These are phyloP conservation scores for Phaeosphaeriaceae sp. DNA, from an alignment of 2,329 filamentous ascomycete species.

Conservation along the genomic window DNA sequence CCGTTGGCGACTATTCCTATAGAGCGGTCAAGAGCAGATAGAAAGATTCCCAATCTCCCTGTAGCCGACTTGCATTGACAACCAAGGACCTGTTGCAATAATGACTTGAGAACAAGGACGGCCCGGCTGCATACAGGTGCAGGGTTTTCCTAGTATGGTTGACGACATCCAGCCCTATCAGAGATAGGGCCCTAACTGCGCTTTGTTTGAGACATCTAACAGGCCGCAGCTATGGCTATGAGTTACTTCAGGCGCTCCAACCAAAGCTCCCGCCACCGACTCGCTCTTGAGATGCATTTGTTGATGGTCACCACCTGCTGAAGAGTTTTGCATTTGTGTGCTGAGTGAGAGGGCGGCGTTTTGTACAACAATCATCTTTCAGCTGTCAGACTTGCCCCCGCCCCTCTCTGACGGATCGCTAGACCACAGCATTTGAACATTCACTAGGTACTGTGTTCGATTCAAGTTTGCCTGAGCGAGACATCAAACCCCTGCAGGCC, in stretches of 20 bases:
- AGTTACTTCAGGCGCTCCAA: slow-evolving; percentile 28
- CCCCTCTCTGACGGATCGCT: slow-evolving; percentile 16
- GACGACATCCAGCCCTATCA: slow-evolving; percentile 28
- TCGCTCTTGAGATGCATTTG: neutral
- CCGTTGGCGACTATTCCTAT: slow-evolving; percentile 8
- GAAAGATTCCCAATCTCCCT: neutral
- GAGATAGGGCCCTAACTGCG: slow-evolving; percentile 21
- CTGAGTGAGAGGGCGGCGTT: slow-evolving; percentile 25
- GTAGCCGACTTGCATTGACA: slow-evolving; percentile 3
- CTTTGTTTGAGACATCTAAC: slow-evolving; percentile 32
- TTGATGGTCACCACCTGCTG: slow-evolving; percentile 11
- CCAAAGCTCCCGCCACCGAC: slow-evolving; percentile 27
- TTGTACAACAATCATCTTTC: slow-evolving; percentile 15
- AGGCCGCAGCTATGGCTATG: slow-evolving; percentile 27
- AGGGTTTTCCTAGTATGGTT: slow-evolving; percentile 9
- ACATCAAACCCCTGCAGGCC: slow-evolving; percentile 29
- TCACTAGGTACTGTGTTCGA: slow-evolving; percentile 21
- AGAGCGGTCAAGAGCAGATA: slow-evolving; percentile 1
- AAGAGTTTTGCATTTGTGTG: slow-evolving; percentile 16
- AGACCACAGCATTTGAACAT: slow-evolving; percentile 16
- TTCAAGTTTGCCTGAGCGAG: slow-evolving; percentile 22
- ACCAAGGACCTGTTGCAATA: slow-evolving; percentile 1
- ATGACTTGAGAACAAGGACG: slow-evolving; percentile 7
- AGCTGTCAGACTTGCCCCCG: slow-evolving; percentile 24
- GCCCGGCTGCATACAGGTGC: slow-evolving; percentile 16